These are phyloP conservation scores for Musa beccarii DNA, from an alignment of 176 grass and related monocot genomes.

Conservation along the genomic window DNA sequence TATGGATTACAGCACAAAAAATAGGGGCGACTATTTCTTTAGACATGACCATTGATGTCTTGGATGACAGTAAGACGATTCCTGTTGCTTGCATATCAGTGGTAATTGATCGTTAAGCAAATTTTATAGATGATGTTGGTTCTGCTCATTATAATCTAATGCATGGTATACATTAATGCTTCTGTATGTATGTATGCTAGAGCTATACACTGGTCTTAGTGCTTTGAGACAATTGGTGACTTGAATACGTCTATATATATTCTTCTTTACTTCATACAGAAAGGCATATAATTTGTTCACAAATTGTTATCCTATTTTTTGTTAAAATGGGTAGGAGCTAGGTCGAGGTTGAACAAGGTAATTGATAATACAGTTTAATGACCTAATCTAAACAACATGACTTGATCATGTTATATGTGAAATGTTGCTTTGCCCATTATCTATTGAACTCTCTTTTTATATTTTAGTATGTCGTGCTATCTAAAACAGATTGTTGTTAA, in stretches of 20 bases:
- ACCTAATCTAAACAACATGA: too few species aligned
- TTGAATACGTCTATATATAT: too few species aligned
- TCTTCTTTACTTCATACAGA: too few species aligned
- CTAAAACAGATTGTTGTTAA: neutral
- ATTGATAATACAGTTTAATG: neutral
- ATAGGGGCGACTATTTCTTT: constrained; percentile 57
- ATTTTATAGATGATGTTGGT: constrained; percentile 1
- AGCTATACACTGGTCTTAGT: neutral
- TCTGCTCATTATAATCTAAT: neutral
- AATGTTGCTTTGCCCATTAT: neutral
- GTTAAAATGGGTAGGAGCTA: neutral
- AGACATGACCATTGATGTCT: constrained; percentile 55
- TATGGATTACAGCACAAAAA: constrained; percentile 53
- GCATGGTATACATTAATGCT: neutral
- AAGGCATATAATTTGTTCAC: too few species aligned
- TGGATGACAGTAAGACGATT: constrained; percentile 46
- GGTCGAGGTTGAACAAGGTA: neutral
- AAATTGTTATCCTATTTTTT: neutral
- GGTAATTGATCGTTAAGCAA: constrained; percentile 30
- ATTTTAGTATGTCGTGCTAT: neutral
- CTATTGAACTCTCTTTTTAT: neutral
- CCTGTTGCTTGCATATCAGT: constrained; percentile 76
- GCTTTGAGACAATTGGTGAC: too few species aligned
- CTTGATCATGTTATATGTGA: neutral
- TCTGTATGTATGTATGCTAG: neutral